A percentile compares a stretch with the other conserved stretches of the same genome.
phyloP scores from a whole-genome alignment of 2,329 filamentous ascomycete species.

The Alternaria arborescens region DNA sequence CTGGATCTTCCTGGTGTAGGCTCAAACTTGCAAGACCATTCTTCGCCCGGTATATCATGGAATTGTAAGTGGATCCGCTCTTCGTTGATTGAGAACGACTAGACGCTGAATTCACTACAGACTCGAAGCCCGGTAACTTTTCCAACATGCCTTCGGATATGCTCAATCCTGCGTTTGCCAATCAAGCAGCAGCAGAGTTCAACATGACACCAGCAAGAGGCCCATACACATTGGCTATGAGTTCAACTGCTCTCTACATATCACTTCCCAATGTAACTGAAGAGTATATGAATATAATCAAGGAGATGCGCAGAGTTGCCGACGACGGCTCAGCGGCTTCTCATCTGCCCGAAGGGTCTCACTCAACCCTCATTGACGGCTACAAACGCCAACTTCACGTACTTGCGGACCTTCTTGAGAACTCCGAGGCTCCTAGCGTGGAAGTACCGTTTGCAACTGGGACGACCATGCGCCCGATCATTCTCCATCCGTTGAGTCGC shows the following conservation, averaged over 20 bases:
- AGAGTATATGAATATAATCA: not conserved
- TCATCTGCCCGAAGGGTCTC: slow-evolving; percentile 9
- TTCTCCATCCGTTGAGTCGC: slow-evolving; percentile 25
- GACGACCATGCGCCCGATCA: not conserved
- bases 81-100: too few species aligned
- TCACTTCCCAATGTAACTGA: slow-evolving; percentile 7
- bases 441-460: slow-evolving; percentile 15
- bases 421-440: slow-evolving; percentile 10
- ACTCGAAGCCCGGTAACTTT: slow-evolving; percentile 12
- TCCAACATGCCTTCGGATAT: slow-evolving; percentile 12
- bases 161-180: slow-evolving; percentile 9
- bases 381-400: slow-evolving; percentile 13
- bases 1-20: slow-evolving; percentile 68
- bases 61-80: not conserved
- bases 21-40: slow-evolving; percentile 68
- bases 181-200: slow-evolving; percentile 6
- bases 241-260: slow-evolving; percentile 11
- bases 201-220: slow-evolving; percentile 14
- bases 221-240: slow-evolving; percentile 16
- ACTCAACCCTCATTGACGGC: slow-evolving; percentile 10
- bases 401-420: slow-evolving; percentile 8
- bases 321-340: not conserved
- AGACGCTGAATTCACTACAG: not conserved
- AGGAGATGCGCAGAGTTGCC: slow-evolving; percentile 2
- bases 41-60: slow-evolving; percentile 5